Evolutionary conservation across 116 monocot species (phyloP).

Genomic region (Iris pallida): DNA sequence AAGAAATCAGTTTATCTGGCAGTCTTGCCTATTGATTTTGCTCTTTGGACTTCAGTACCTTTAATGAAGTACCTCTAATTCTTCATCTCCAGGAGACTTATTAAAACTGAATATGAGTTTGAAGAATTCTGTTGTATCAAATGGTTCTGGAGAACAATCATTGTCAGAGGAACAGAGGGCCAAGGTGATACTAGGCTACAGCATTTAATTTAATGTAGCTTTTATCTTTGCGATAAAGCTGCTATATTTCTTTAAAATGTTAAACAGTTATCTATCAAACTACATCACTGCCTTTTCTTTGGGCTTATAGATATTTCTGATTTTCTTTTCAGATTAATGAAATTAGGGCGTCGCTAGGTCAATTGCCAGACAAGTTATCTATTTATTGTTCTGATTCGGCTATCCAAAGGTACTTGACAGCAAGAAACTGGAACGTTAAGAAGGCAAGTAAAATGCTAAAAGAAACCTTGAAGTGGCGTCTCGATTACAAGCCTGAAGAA

Average conservation of each 20-base stretch:
- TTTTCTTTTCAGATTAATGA: conserved; percentile 44
- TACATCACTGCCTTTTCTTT: neutral
- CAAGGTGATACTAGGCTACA: conserved; percentile 34
- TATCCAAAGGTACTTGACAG: conserved; percentile 56
- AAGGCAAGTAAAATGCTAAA: conserved; percentile 80
- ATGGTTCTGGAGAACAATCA: conserved; percentile 23
- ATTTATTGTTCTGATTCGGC: conserved; percentile 69
- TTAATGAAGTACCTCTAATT: neutral
- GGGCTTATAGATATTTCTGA: neutral
- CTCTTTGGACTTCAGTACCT: too few relatives aligned
- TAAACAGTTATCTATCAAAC: too few relatives aligned
- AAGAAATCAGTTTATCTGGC: too few relatives aligned
- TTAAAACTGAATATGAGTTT: conserved; percentile 24
- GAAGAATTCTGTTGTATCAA: conserved; percentile 9
- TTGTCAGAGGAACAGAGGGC: conserved; percentile 38
- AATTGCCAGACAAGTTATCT: conserved; percentile 37
- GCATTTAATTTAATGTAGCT: neutral
- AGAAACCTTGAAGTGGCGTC: conserved; percentile 76
- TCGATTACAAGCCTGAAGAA: conserved; percentile 74
- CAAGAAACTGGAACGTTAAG: conserved; percentile 83
- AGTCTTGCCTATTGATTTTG: too few relatives aligned
- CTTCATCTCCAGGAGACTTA: conserved; percentile 4
- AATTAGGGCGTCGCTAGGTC: conserved; percentile 45
- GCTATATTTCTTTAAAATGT: too few relatives aligned
- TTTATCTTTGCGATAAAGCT: too few relatives aligned